Evolutionary conservation across 2,329 filamentous ascomycete species (phyloP), one percentile per base, ranked within the genome.

Genomic region (Penicillium sp.): DNA sequence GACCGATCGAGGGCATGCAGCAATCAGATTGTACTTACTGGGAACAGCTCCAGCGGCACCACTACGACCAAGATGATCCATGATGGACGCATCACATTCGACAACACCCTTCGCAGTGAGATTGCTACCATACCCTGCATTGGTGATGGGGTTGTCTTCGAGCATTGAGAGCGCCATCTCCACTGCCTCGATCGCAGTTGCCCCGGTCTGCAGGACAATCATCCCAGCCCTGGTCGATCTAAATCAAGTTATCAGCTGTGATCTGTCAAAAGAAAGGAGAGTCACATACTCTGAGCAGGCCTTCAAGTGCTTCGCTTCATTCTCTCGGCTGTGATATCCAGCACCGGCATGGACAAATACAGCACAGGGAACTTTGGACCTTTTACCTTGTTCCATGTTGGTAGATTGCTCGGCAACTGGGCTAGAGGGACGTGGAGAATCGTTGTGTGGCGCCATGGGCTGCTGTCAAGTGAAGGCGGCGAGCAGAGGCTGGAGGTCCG

Each of bases 331-430:
- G 71, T 99, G 94, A 65, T 90, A 99, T 4, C 94, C 94, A 15
- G 94, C 94, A 31, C 94, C 94, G 34, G 93, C 94, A 72, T 99
- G 94, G 42, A 99, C 87, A 71, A 96, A 97, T 47, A 99, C 93
- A 53, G 90, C 91, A 52, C 85, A 85, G 9, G 85, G 74, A 59
- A 82, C 76, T 26, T 72, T 65, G 64, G 58, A 76, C 72, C 16
- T 70, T 70, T 43, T 66, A 66, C 56, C 66, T 54, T 56, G 60
- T 4, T 21, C 65, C 70, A 74, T 76, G 31, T 51, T 46, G 29
- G 10, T 12, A 36, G n/a, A 6, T 4, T 26, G 7, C 13, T 21
- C 21, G 46, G n/a, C 18, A 12, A 3, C 33, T 42, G 42, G 33
- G 24, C 13, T 6, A 12, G 15, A 15, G 29, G 33, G 29, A 38